These are phyloP conservation scores for Linnemannia schmuckeri DNA, from an alignment of 192 early-diverging fungal genomes.

Conservation along the genomic window DNA sequence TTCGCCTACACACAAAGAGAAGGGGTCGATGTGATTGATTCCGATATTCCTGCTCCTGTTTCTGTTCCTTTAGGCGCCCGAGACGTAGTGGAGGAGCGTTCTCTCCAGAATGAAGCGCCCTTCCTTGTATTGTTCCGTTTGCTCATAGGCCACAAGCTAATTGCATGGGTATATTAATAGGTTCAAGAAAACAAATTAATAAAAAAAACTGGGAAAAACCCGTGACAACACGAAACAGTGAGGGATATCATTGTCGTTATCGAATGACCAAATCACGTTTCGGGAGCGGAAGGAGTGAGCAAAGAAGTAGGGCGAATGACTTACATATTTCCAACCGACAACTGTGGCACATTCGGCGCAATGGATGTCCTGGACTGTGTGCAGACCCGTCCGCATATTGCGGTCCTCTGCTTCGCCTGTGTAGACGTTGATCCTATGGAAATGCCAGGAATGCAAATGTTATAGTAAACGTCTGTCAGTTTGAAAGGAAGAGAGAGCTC, in stretches of 20 bases:
- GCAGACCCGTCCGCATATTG: slow-evolving; percentile 81
- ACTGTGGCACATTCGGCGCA: slow-evolving; percentile 67
- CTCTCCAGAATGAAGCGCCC: slow-evolving; percentile 83
- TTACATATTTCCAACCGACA: slow-evolving; percentile 77
- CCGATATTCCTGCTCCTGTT: neutral
- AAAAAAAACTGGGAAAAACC: slow-evolving; percentile 10
- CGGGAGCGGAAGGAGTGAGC: neutral
- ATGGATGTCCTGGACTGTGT: slow-evolving; percentile 77
- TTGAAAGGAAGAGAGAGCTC: neutral
- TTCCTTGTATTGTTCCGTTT: slow-evolving; percentile 79
- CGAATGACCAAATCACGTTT: neutral
- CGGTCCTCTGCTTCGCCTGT: slow-evolving; percentile 68
- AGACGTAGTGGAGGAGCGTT: slow-evolving; percentile 56
- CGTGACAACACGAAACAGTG: neutral
- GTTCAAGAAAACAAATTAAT: slow-evolving; percentile 2
- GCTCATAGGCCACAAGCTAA: slow-evolving; percentile 68
- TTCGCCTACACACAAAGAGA: neutral
- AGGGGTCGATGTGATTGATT: neutral
- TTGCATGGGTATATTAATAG: neutral
- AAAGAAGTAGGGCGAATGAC: neutral
- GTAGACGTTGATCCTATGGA: slow-evolving; percentile 65
- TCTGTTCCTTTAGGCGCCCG: neutral
- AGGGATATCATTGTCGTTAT: neutral
- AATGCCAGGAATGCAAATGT: neutral
- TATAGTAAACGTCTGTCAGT: neutral